Evolutionary conservation across 2,329 filamentous ascomycete species (phyloP).

Genomic region (Paraphaeosphaeria sporulosa): DNA sequence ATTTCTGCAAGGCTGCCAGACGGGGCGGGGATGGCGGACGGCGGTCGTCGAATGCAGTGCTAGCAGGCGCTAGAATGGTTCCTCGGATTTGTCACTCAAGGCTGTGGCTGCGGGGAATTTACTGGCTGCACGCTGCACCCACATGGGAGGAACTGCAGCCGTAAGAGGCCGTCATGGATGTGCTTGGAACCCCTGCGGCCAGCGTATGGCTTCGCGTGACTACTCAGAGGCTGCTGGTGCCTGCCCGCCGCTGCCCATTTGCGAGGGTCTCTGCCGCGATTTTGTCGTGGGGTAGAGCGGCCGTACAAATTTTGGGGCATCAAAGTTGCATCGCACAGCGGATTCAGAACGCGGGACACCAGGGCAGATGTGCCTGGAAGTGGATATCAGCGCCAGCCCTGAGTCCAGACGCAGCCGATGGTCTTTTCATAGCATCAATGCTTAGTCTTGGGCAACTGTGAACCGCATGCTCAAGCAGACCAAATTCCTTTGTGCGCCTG

Average conservation of each 20-base stretch:
- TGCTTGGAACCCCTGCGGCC: background rate
- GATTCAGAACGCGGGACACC: background rate
- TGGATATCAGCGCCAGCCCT: too few relatives aligned
- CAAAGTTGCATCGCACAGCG: background rate
- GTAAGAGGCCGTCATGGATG: slow-evolving; percentile 3
- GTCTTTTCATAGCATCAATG: too few relatives aligned
- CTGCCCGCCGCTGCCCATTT: too few relatives aligned
- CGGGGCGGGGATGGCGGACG: background rate
- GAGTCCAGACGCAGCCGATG: too few relatives aligned
- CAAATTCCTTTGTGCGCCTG: slow-evolving; percentile 1
- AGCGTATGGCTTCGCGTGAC: background rate
- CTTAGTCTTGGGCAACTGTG: too few relatives aligned
- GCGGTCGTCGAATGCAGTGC: background rate
- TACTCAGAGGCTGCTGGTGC: background rate
- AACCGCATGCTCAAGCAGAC: too few relatives aligned
- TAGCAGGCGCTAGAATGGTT: background rate
- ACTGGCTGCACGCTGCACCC: background rate
- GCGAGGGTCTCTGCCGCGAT: too few relatives aligned
- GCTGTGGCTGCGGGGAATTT: background rate
- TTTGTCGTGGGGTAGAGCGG: background rate
- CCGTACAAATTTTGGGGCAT: background rate
- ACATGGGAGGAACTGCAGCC: slow-evolving; percentile 6
- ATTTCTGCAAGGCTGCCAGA: slow-evolving; percentile 1
- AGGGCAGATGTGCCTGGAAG: too few relatives aligned
- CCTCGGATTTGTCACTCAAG: background rate